phyloP scores from a whole-genome alignment of 495 filamentous ascomycete species.

The Xylaria scruposa region DNA sequence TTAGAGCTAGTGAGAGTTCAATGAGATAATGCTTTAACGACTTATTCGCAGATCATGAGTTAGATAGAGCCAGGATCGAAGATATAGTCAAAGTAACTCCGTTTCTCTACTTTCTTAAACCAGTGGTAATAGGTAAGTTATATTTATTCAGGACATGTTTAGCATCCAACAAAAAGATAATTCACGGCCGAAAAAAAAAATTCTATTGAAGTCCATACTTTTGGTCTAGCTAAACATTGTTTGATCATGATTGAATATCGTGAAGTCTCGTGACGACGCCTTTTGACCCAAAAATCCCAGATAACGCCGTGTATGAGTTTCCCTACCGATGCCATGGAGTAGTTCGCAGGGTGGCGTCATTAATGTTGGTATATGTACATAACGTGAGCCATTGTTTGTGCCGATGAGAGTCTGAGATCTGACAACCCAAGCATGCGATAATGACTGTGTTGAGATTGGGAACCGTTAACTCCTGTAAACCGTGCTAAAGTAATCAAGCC shows the following conservation, averaged over 20 bases:
- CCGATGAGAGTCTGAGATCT: neutral
- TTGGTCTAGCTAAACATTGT: conserved; percentile 19
- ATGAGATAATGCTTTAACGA: neutral
- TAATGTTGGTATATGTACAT: conserved; percentile 21
- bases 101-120: neutral
- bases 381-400: neutral
- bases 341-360: neutral
- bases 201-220: conserved; percentile 1
- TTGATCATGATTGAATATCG: conserved; percentile 24
- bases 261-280: conserved; percentile 18
- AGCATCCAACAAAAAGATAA: too few species aligned
- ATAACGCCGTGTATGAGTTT: conserved; percentile 21
- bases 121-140: too few species aligned
- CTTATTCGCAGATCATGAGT: neutral
- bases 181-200: neutral
- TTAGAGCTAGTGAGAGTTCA: neutral
- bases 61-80: neutral
- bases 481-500: conserved; percentile 54
- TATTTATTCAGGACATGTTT: too few species aligned
- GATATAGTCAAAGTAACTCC: neutral
- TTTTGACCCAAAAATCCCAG: conserved; percentile 12
- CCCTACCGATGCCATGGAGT: conserved; percentile 5
- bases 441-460: neutral
- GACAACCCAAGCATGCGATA: neutral
- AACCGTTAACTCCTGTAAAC: neutral